A percentile compares a stretch with the other conserved stretches of the same genome.
Conservation (phyloP, 2,329 filamentous ascomycete species). For the Colletotrichum sp. region DNA sequence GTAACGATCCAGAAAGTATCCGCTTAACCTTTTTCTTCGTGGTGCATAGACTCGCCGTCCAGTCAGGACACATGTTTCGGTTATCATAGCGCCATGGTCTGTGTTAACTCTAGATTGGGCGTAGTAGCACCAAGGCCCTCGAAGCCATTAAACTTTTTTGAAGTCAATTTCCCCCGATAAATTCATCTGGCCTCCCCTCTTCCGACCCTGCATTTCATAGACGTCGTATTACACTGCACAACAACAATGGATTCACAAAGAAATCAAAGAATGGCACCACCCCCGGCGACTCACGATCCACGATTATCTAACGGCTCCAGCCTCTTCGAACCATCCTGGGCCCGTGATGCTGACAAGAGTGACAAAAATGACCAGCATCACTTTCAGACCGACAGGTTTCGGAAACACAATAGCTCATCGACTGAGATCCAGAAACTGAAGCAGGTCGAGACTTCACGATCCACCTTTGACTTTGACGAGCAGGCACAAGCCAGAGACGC, state of each 20-base stretch:
- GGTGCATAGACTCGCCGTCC: background rate
- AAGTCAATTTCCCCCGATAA: background rate
- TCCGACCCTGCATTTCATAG: rapidly evolving
- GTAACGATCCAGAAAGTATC: background rate
- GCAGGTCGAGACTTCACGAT: background rate
- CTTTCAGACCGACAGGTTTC: background rate
- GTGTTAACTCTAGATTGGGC: background rate
- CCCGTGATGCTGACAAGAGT: background rate
- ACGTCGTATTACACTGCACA: rapidly evolving
- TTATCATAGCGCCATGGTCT: background rate
- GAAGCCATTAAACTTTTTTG: background rate
- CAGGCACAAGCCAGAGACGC: background rate
- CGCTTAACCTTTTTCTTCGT: background rate
- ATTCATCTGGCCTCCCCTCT: background rate
- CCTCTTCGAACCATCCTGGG: background rate
- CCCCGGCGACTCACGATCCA: background rate
- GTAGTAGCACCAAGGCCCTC: background rate
- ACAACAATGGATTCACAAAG: background rate
- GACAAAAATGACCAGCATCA: background rate
- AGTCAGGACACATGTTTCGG: background rate
- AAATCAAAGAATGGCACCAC: background rate
- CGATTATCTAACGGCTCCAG: background rate
- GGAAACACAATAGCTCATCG: background rate
- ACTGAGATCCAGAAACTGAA: background rate
- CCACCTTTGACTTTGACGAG: background rate